phyloP scores from a whole-genome alignment of 176 grass and related monocot species.

The Ensete ventricosum region DNA sequence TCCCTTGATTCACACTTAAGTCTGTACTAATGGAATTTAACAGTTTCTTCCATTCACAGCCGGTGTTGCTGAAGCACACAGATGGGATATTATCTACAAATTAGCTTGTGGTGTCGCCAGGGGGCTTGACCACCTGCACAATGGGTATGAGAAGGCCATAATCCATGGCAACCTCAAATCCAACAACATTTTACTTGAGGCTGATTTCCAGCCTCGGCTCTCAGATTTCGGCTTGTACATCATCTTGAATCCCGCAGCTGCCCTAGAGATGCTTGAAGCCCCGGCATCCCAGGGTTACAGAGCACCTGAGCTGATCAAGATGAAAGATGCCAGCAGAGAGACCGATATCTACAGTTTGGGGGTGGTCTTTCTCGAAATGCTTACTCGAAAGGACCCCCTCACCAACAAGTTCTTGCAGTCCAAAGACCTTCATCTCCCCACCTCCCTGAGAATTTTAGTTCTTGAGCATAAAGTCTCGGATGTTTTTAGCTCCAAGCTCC shows the following conservation, averaged over 20 bases:
- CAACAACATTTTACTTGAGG: conserved; percentile 78
- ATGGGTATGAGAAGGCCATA: conserved; percentile 47
- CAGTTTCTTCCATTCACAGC: conserved; percentile 28
- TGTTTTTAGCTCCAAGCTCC: conserved; percentile 7
- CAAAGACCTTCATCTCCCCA: conserved; percentile 1
- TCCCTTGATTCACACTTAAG: too few relatives aligned
- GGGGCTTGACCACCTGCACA: conserved; percentile 81
- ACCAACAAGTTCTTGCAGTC: not conserved
- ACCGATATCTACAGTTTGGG: conserved; percentile 49
- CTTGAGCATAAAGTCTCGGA: not conserved
- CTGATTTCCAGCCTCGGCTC: conserved; percentile 72
- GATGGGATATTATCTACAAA: conserved; percentile 36
- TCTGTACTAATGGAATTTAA: not conserved
- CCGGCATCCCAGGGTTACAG: conserved; percentile 60
- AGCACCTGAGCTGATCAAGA: conserved; percentile 76
- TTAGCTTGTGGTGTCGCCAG: conserved; percentile 61
- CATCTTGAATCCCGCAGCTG: conserved; percentile 39
- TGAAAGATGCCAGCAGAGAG: conserved; percentile 48
- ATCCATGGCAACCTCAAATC: conserved; percentile 83
- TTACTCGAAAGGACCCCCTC: not conserved
- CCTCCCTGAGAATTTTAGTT: conserved; percentile 6
- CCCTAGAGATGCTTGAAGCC: conserved; percentile 66
- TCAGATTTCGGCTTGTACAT: conserved; percentile 71
- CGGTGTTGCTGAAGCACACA: conserved; percentile 53
- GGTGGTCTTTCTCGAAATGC: conserved; percentile 24